These are phyloP conservation scores for Smallanthus sonchifolius DNA, from an alignment of 129 eudicot species.

Conservation along the genomic window DNA sequence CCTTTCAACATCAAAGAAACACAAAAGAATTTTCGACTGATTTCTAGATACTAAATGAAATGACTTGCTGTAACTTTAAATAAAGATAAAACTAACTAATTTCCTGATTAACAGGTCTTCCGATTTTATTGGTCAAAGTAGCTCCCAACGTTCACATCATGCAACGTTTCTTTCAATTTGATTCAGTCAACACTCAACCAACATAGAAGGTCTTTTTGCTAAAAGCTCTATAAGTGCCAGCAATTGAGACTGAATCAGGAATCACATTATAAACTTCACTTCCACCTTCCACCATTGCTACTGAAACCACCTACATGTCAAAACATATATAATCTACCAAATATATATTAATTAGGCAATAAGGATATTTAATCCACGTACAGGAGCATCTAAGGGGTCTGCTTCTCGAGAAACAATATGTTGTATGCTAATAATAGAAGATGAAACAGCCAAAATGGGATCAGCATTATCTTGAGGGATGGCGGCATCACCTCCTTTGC, in stretches of 20 bases:
- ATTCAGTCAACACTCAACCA: too few relatives aligned
- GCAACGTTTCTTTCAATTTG: too few relatives aligned
- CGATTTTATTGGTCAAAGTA: too few relatives aligned
- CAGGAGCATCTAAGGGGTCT: conserved; percentile 62
- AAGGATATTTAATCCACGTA: conserved; percentile 5
- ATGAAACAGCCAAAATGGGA: conserved; percentile 68
- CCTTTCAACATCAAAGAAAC: conserved; percentile 63
- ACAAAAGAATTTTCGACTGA: too few relatives aligned
- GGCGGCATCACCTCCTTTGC: too few relatives aligned
- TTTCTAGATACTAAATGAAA: too few relatives aligned
- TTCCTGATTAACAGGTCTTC: too few relatives aligned
- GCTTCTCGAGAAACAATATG: conserved; percentile 62
- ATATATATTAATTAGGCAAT: not conserved
- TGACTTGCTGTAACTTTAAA: too few relatives aligned
- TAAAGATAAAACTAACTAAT: too few relatives aligned
- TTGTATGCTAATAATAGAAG: conserved; percentile 61
- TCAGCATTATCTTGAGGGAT: conserved; percentile 34
- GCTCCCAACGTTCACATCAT: too few relatives aligned
- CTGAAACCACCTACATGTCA: conserved; percentile 58
- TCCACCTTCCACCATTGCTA: conserved; percentile 56
- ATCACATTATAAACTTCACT: conserved; percentile 29
- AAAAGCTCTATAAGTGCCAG: conserved; percentile 70
- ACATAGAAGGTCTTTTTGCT: conserved; percentile 42
- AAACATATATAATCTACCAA: not conserved
- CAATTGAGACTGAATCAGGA: conserved; percentile 48